A percentile compares a stretch with the other conserved stretches of the same genome.
Evolutionary conservation across 257 asterid genomes (phyloP).

Genomic region (Solanum bulbocastanum): DNA sequence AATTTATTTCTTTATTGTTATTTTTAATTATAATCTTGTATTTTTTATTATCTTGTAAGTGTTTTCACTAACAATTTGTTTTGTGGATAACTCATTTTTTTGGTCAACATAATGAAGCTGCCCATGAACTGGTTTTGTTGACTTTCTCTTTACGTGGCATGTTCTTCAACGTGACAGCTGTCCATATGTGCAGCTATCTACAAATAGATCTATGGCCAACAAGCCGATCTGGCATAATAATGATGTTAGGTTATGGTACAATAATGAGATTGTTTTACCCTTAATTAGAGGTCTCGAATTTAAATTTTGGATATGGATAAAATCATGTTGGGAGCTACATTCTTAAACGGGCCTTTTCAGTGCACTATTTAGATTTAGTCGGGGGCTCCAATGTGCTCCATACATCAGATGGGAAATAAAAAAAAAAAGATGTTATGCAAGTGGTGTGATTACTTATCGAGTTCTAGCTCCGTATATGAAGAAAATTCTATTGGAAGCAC

Average conservation of each 20-base stretch:
- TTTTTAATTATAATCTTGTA: no score
- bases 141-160: neutral
- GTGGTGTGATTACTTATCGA: no score
- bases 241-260: neutral
- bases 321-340: rapidly evolving
- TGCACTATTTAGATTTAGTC: no score
- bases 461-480: no score
- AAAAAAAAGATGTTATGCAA: no score
- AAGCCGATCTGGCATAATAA: neutral
- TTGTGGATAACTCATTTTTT: neutral
- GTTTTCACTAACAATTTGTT: neutral
- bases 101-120: neutral
- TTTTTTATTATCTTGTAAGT: no score
- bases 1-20: no score
- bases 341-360: rapidly evolving
- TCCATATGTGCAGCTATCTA: neutral
- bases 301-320: neutral
- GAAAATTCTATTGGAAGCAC: no score
- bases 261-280: rapidly evolving
- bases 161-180: neutral
- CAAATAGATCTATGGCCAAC: neutral
- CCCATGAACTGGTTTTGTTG: neutral
- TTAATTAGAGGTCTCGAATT: no score
- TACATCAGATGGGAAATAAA: no score
- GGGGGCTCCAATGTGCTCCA: no score